phyloP scores from a whole-genome alignment of 306 rosid genomes.

The Cicer yamashitae region DNA sequence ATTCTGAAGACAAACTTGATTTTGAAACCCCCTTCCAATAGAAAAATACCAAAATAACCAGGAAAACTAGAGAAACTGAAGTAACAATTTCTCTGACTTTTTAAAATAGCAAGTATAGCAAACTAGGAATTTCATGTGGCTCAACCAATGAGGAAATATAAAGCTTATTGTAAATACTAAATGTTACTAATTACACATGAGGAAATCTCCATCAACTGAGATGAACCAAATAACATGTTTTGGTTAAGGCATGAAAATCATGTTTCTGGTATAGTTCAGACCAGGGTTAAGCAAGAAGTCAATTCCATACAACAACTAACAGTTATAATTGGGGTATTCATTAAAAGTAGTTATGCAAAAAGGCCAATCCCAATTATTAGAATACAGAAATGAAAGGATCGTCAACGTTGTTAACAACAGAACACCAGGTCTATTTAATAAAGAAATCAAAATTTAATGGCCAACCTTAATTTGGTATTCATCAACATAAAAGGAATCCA shows the following conservation, averaged over 20 bases:
- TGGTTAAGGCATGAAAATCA: constrained; percentile 1
- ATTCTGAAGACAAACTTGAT: constrained; percentile 22
- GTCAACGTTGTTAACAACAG: neutral
- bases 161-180: constrained; percentile 1
- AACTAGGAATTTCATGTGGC: constrained; percentile 16
- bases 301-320: constrained; percentile 25
- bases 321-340: neutral
- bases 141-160: neutral
- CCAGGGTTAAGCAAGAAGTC: constrained; percentile 22
- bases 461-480: neutral
- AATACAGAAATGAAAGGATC: constrained; percentile 22
- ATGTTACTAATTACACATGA: constrained; percentile 7
- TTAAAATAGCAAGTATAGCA: neutral
- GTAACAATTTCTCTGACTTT: constrained; percentile 27
- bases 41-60: constrained; percentile 47
- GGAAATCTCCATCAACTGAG: constrained; percentile 19
- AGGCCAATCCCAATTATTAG: constrained; percentile 4
- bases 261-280: constrained; percentile 25
- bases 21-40: constrained; percentile 8
- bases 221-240: neutral
- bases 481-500: constrained; percentile 4
- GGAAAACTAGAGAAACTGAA: constrained; percentile 54
- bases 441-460: neutral
- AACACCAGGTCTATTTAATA: neutral
- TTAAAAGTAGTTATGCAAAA: constrained; percentile 7